Base-by-base conservation (phyloP, 75 land plant genomes). In the Ceratopteris richardii region DNA sequence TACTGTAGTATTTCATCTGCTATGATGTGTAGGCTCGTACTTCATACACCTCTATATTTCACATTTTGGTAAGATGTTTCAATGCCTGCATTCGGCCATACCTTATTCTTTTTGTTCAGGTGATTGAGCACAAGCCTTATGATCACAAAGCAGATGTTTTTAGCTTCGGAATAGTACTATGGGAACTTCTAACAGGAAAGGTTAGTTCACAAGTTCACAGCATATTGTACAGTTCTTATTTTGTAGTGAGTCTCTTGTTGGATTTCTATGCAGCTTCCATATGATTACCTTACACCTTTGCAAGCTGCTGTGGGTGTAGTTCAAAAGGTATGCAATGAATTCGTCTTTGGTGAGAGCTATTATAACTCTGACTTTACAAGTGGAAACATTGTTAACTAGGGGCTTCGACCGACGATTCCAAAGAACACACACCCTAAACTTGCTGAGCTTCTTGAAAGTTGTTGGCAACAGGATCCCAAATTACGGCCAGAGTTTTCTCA, bases 281-380 rank as follows among this genome's bases (percentile, higher is more conserved):
- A 95, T 58, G 97, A 86, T 24, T 84, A 76, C 52, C 61, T 95
- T 40, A 95, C 96, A 24, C 99, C 99, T 27, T 65, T 95, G 51
- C 99, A 95, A 78, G 99, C 97, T 55, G 99, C 99, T 44, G 97
- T 95, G 7, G 99, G 92, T 44, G 99, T 95, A n/a, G 96, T 95
- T 33, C 99, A 95, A 58, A 86, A 90, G 97, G 98, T 83, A 68
- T 40, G n/a, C n/a, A 17, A 43, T 48, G 5, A 44, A 12, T 29
- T 44, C 27, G 0, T 37, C 61, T 31, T 56, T 22, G 13, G 62
- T 1, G 16, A 9, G 9, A 33, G 37, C 37, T 4, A 4, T 33
- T 26, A 25, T 22, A 26, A 55, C 4, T 4, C 13, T 22, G 24
- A 3, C 18, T 26, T 33, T 33, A 4, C 37, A 33, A 33, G 9